Evolutionary conservation across 208 protist genomes (phyloP), one percentile per base, ranked within the genome.

Genomic region (Trypanosoma avium): DNA sequence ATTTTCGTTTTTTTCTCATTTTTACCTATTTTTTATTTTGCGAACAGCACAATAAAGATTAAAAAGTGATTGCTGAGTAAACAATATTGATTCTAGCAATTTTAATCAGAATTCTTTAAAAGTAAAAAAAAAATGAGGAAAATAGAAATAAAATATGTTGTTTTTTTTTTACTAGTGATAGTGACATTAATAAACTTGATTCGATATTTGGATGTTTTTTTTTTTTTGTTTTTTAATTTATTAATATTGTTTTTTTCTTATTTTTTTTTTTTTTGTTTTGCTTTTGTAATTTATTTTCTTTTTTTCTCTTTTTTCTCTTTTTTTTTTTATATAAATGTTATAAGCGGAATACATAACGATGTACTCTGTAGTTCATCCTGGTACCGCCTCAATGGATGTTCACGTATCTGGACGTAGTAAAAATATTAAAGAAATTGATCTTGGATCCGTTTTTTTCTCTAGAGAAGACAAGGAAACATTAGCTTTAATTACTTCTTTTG

Each of bases 371-470:
- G 50, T 26, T 12, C 42, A 19, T 29, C 33, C 67, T 29, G 50
- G 15, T 8, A 30, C 40, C 21, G 50, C 45, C 42, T 49, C 66
- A 12, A 65, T 60, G 24, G 76, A 88, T 35, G 72, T 94, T 26
- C 75, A 84, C 30, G 79, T 95, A 6, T 91, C 80, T 13, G 85
- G 88, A 13, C 70, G 85, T 6, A 79, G 79, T 22, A 82, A 77
- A 24, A 84, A 82, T 42, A 95, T 95, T 54, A 74, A 75, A 22
- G 58, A 64, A 4, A 90, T 95, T 57, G 88, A 95, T 61, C 78
- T 95, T n/a, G 75, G 57, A 8, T 52, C 65, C 32, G 88, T 92
- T 12, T 84, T 95, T 47, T 63, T 76, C 22, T 79, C 73, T 12
- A 24, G 71, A 0, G 68, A 91, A 49, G 82, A 92, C 50, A 70